Conservation (phyloP, 2,329 filamentous ascomycete genomes). For the Claviceps paspali region DNA sequence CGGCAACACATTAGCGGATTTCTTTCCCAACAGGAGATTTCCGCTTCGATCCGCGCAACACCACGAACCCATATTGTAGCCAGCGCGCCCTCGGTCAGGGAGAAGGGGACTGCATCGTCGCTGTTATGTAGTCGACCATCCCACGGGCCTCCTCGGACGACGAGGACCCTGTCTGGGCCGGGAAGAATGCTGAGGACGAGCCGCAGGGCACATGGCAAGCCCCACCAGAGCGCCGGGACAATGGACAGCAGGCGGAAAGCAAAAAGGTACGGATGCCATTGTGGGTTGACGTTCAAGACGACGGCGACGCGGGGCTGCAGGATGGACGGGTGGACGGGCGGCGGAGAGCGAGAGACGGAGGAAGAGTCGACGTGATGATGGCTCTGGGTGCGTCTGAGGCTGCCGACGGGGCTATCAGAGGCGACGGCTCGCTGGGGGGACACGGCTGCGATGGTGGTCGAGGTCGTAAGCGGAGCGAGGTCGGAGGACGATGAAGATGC, state of each 20-base stretch:
- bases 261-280: constrained; percentile 61
- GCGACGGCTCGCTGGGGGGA: neutral
- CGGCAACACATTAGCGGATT: neutral
- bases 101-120: constrained; percentile 17
- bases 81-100: constrained; percentile 52
- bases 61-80: constrained; percentile 57
- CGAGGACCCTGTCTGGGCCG: constrained; percentile 15
- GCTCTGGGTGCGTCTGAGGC: constrained; percentile 2
- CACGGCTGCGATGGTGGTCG: too few relatives aligned
- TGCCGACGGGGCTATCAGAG: neutral
- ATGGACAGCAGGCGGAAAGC: constrained; percentile 58
- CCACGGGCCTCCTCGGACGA: constrained; percentile 11
- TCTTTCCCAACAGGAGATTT: too few relatives aligned
- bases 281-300: constrained; percentile 54
- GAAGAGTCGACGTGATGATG: neutral
- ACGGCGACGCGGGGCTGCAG: constrained; percentile 68
- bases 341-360: neutral
- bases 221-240: constrained; percentile 57
- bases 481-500: constrained; percentile 6
- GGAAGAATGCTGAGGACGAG: constrained; percentile 49
- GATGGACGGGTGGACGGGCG: constrained; percentile 23
- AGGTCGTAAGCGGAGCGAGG: neutral
- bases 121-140: neutral
- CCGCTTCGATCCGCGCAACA: too few relatives aligned
- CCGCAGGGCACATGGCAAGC: constrained; percentile 50